Evolutionary conservation across 1,284 basidiomycete genomes (phyloP), one percentile per base, ranked within the genome.

Genomic region (Naganishia albida): DNA sequence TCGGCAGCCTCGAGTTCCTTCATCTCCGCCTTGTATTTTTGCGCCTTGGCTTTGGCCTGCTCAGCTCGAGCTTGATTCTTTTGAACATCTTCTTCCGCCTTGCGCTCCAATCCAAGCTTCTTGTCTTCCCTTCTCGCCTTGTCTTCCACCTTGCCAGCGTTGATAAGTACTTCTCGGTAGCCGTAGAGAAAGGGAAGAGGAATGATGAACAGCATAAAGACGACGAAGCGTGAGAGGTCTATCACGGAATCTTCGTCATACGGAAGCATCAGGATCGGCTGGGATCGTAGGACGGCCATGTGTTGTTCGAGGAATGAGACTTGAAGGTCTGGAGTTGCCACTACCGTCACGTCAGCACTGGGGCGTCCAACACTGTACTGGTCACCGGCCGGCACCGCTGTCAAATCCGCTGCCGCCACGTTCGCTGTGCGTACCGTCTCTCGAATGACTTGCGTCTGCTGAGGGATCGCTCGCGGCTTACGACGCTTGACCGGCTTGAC

Each of bases 211-310:
- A 64, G 43, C 15, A 65, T 16, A 43, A 62, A 8, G 38, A 57
- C 20, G 8, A 49, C 30, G 23, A 40, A 8, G 44, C 48, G 25
- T 10, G 44, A 25, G 16, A 65, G 26, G 30, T 60, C 46, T 3
- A 60, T 60, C 44, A 49, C 20, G 7, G 52, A 50, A 18, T 65
- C 56, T 49, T 67, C 63, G 34, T 51, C 40, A 16, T 55, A 59
- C 2, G 51, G 63, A 18, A 67, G 48, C 48, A 67, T 53, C 23
- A 67, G 57, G 4, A 67, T 57, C 18, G 66, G 63, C 20, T 67
- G 63, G 3, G 66, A 46, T 18, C 66, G 62, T n/a, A 67, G 52
- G 2, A 67, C 55, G n/a, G 50, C 51, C 46, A 67, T 53, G 56
- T 67, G 57, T 8, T 51, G 50, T 23, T 63, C 50, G 25, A 52